Base-by-base conservation (phyloP, 495 filamentous ascomycete genomes). In the Polyplosphaeria fusca region DNA sequence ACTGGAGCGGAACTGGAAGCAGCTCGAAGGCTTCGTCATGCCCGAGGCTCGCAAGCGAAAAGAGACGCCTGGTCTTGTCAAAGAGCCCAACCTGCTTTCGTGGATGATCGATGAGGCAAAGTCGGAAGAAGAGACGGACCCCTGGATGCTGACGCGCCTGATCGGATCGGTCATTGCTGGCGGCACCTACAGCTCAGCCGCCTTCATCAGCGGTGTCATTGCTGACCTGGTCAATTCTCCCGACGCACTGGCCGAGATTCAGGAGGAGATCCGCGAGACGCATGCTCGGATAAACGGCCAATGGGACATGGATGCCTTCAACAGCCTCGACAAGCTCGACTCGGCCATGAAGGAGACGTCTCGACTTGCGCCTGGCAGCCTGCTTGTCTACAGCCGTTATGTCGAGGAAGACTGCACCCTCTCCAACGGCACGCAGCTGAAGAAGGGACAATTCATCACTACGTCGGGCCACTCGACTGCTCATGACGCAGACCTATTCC, bases 341-440 rank as follows among this genome's bases (percentile, higher is more conserved):
- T 52, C 48, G 4, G 48, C 48, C n/a, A 41, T 52, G 48, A 52
- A 52, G 20, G 48, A 52, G 32, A 41, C 48, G 2, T 4, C 26
- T 2, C 19, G 48, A 52, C 35, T 52, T 16, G 22, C 7, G 2
- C 48, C 48, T 16, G 28, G 11, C 13, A 41, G 12, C n/a, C 5
- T 42, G 14, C 23, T 37, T n/a, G 20, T 37, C n/a, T 52, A 52
- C 48, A 41, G 18, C 22, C 48, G 48, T 2, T 18, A 9, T 12
- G 23, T 52, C 5, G 9, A 12, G 9, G 27, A 23, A 16, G 20
- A 46, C 16, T 25, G 20, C 20, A 5, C 4, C 3, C 42, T 46
- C 5, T 25, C 13, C 5, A 46, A 26, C 23, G 42, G 42, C 4
- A 7, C 27, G 5, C 23, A 9, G 5, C 42, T 46, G 42, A 22